Conservation (phyloP, 169 alveolate genomes). For the Eimeria zaria region DNA sequence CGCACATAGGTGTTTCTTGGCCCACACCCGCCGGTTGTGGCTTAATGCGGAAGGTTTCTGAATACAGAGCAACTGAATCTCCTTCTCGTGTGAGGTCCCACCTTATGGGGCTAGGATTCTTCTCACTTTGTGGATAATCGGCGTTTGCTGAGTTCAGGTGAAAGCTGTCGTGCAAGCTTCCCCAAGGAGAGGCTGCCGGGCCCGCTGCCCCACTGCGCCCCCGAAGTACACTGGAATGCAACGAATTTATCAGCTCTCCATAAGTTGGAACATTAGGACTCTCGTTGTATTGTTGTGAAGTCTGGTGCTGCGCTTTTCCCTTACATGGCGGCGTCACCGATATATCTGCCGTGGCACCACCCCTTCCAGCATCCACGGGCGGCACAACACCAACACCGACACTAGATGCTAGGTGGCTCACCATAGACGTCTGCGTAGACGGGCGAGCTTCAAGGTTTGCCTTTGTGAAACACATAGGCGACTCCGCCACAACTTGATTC, state of each 20-base stretch:
- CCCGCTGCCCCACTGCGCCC: not conserved
- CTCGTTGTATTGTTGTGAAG: not conserved
- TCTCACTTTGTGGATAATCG: not conserved
- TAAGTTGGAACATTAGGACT: not conserved
- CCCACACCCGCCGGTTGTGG: not conserved
- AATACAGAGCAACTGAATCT: not conserved
- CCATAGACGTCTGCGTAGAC: not conserved
- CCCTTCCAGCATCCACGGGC: not conserved
- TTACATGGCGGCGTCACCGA: not conserved
- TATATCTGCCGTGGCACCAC: not conserved
- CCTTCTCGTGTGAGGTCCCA: not conserved
- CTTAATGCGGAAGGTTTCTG: not conserved
- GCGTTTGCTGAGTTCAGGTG: not conserved
- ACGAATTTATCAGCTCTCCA: not conserved
- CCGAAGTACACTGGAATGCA: not conserved
- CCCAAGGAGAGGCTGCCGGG: not conserved
- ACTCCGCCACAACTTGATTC: not conserved
- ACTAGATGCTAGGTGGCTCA: not conserved
- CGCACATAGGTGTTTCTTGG: not conserved
- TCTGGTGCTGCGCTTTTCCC: not conserved
- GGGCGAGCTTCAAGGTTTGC: not conserved
- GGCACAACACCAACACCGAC: not conserved
- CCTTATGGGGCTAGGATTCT: not conserved
- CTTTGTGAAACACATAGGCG: not conserved
- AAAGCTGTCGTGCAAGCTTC: not conserved